Conservation (phyloP, 805 yeast genomes). For the Candida jianshihensis region DNA sequence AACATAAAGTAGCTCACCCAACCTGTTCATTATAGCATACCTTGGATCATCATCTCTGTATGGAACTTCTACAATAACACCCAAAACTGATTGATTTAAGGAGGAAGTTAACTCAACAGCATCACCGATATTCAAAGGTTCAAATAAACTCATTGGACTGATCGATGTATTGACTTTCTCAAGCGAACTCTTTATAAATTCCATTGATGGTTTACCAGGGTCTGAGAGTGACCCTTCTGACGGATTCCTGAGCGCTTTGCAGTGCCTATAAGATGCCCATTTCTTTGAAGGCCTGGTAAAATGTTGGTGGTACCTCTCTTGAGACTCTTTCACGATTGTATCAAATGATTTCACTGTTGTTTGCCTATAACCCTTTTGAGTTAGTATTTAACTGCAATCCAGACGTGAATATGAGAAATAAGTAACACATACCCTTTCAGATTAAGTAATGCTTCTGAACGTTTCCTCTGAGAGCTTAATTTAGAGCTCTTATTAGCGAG, state of each 20-base stretch:
- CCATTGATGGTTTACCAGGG: background rate
- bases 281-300: background rate
- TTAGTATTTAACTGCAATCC: background rate
- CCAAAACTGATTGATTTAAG: slow-evolving; percentile 37
- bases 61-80: slow-evolving; percentile 52
- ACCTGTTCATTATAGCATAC: slow-evolving; percentile 48
- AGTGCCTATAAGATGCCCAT: background rate
- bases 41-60: slow-evolving; percentile 39
- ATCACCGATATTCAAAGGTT: slow-evolving; percentile 43
- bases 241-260: background rate
- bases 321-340: background rate
- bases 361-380: background rate
- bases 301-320: background rate
- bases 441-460: background rate
- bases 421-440: background rate
- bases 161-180: slow-evolving; percentile 3
- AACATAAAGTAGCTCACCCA: slow-evolving; percentile 50
- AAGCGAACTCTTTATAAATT: background rate
- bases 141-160: slow-evolving; percentile 8
- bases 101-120: slow-evolving; percentile 45
- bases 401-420: too few relatives aligned
- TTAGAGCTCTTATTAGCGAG: too few relatives aligned
- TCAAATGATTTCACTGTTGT: background rate
- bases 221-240: too few relatives aligned
- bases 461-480: too few relatives aligned